Evolutionary conservation across 805 yeast genomes (phyloP).

Genomic region (Kodamaea leandrae): DNA sequence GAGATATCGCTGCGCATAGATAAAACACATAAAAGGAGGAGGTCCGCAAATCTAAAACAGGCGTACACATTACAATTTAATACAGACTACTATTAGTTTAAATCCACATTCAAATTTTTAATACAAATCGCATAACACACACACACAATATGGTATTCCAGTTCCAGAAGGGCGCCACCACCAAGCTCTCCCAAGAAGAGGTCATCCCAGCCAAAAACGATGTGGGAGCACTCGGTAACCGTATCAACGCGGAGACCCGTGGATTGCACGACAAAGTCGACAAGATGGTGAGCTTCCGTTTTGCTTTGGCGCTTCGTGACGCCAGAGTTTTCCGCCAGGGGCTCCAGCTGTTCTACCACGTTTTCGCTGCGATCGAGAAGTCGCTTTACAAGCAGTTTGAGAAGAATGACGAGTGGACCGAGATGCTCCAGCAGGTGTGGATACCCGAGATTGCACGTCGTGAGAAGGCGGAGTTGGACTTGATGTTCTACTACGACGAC

Average conservation of each 20-base stretch:
- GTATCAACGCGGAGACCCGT: conserved; percentile 71
- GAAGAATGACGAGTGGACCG: conserved; percentile 35
- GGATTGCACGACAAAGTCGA: conserved; percentile 65
- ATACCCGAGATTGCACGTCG: conserved; percentile 67
- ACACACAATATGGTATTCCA: conserved; percentile 3
- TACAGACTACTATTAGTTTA: no score
- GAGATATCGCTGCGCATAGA: conserved; percentile 6
- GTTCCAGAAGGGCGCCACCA: conserved; percentile 24
- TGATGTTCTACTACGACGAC: conserved; percentile 63
- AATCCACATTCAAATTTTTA: no score
- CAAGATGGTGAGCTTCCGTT: conserved; percentile 63
- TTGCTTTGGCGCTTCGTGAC: conserved; percentile 75
- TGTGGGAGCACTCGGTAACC: conserved; percentile 77
- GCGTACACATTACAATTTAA: neutral
- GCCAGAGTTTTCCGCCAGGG: conserved; percentile 79
- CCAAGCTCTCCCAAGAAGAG: conserved; percentile 42
- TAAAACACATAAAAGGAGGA: neutral
- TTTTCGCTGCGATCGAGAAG: conserved; percentile 62
- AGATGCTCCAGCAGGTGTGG: conserved; percentile 59
- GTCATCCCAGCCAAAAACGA: conserved; percentile 77
- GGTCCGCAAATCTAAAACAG: neutral
- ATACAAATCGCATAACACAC: no score
- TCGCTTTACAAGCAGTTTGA: conserved; percentile 46
- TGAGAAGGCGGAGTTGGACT: conserved; percentile 55
- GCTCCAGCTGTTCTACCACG: conserved; percentile 67